These are phyloP conservation scores for Vitis riparia DNA, from an alignment of 164 flowering plant genomes.

Conservation along the genomic window DNA sequence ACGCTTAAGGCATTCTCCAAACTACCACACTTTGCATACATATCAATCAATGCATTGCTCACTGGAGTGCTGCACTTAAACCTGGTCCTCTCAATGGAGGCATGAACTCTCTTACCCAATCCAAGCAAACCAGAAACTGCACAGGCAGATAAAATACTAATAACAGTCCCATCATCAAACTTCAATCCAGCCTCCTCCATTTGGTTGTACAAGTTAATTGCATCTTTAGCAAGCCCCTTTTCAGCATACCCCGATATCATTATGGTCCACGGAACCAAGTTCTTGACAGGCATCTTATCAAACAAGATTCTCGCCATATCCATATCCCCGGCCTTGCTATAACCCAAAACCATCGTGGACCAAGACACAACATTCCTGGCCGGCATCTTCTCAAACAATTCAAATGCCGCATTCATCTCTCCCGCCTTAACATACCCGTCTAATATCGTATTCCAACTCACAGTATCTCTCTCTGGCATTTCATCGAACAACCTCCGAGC, in stretches of 20 bases:
- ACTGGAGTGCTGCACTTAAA: constrained; percentile 35
- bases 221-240: constrained; percentile 65
- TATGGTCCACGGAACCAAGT: constrained; percentile 74
- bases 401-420: constrained; percentile 56
- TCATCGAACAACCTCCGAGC: constrained; percentile 70
- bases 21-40: constrained; percentile 83
- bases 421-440: constrained; percentile 76
- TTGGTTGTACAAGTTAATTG: constrained; percentile 46
- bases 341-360: constrained; percentile 81
- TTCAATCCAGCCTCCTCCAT: constrained; percentile 48
- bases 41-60: constrained; percentile 73
- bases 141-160: constrained; percentile 77
- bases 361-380: constrained; percentile 78
- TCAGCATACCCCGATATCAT: constrained; percentile 77
- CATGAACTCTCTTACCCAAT: constrained; percentile 63
- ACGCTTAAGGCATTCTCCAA: constrained; percentile 45
- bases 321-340: constrained; percentile 61
- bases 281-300: constrained; percentile 76
- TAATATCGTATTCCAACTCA: constrained; percentile 81
- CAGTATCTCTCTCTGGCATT: constrained; percentile 74
- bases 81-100: constrained; percentile 37
- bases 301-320: constrained; percentile 74
- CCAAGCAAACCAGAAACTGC: constrained; percentile 73
- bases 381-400: constrained; percentile 72
- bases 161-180: constrained; percentile 53